Conservation (phyloP, 164 flowering plant species). For the Nymphaea thermarum region DNA sequence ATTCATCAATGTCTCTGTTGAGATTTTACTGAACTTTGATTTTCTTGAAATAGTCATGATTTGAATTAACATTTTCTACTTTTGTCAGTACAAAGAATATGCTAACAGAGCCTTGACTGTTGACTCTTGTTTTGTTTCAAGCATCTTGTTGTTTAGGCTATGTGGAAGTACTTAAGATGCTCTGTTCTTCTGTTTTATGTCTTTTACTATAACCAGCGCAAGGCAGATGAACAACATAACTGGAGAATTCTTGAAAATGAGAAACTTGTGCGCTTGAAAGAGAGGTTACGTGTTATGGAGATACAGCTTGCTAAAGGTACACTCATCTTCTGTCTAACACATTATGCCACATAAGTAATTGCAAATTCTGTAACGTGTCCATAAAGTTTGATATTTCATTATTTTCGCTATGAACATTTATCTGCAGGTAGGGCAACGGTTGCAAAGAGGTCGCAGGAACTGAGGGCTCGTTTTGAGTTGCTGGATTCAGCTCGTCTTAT, state of each 20-base stretch:
- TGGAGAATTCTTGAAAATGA: conserved; percentile 78
- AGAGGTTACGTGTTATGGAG: conserved; percentile 47
- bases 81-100: neutral
- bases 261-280: conserved; percentile 59
- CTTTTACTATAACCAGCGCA: conserved; percentile 34
- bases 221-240: conserved; percentile 68
- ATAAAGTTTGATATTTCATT: neutral
- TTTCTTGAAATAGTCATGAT: too few species aligned
- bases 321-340: conserved; percentile 3
- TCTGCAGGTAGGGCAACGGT: conserved; percentile 58
- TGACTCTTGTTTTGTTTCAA: neutral
- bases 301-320: conserved; percentile 61
- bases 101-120: neutral
- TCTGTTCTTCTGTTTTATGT: neutral
- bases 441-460: conserved; percentile 48
- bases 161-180: neutral
- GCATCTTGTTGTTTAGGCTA: neutral
- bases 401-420: neutral
- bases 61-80: neutral
- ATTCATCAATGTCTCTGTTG: too few species aligned
- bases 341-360: neutral
- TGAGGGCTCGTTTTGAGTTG: conserved; percentile 51
- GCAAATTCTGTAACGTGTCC: neutral
- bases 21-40: too few species aligned
- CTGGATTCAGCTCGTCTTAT: conserved; percentile 54